Evolutionary conservation across 768 basidiomycete species (phyloP).

Genomic region (Cystofilobasidium ferigula): DNA sequence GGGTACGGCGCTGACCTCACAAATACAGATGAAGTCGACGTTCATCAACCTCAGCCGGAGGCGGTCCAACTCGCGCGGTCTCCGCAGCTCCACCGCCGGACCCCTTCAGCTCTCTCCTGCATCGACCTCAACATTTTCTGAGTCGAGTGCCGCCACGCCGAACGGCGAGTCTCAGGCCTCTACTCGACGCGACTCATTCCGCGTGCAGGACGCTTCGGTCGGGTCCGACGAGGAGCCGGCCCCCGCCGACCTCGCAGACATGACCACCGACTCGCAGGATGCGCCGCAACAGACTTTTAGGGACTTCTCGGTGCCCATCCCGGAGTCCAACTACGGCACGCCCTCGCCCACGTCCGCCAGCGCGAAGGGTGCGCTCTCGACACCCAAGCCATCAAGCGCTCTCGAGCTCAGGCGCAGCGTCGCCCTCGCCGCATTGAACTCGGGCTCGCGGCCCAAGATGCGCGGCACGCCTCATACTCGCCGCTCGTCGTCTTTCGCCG

Average conservation of each 20-base stretch:
- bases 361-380: not conserved
- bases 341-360: conserved; percentile 2
- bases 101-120: conserved; percentile 8
- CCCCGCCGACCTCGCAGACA: not conserved
- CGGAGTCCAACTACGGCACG: conserved; percentile 5
- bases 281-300: not conserved
- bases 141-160: conserved; percentile 12
- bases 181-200: not conserved
- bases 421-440: conserved; percentile 71
- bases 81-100: not conserved
- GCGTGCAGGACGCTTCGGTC: not conserved
- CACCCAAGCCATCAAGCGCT: conserved; percentile 30
- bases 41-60: conserved; percentile 20
- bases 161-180: conserved; percentile 20
- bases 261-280: conserved; percentile 9
- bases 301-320: conserved; percentile 15
- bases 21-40: conserved; percentile 1
- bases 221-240: not conserved
- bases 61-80: conserved; percentile 11
- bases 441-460: conserved; percentile 63
- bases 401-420: conserved; percentile 65
- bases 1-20: not conserved
- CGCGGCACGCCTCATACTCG: conserved; percentile 55
- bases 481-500: conserved; percentile 28
- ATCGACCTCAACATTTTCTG: conserved; percentile 6